These are phyloP conservation scores for Chlamydomonas urium DNA, from an alignment of 139 green algal genomes.

Conservation along the genomic window DNA sequence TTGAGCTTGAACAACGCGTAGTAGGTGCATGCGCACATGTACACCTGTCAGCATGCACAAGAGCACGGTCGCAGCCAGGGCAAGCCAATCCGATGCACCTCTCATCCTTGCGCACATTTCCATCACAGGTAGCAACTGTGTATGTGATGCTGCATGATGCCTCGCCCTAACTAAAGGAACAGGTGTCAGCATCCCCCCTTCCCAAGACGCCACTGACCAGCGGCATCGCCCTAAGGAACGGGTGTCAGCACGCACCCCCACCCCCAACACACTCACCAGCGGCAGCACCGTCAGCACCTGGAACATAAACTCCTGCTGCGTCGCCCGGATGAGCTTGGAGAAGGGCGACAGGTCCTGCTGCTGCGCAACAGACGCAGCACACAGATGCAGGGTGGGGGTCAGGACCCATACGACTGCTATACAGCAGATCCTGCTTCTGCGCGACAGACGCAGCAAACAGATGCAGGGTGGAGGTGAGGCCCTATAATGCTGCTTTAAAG, in stretches of 20 bases:
- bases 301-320: background rate
- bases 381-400: background rate
- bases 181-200: too few species aligned
- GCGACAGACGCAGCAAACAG: background rate
- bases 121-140: too few species aligned
- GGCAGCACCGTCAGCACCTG: slow-evolving; percentile 6
- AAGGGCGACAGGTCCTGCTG: slow-evolving; percentile 16
- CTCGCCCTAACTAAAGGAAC: too few species aligned
- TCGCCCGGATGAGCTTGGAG: background rate
- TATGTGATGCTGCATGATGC: too few species aligned
- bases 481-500: too few species aligned
- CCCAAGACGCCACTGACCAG: too few species aligned
- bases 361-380: background rate
- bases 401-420: too few species aligned
- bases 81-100: slow-evolving; percentile 6
- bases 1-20: slow-evolving; percentile 84
- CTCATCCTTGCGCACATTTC: too few species aligned
- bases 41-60: too few species aligned
- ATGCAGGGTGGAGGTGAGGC: background rate
- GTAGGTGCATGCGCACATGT: slow-evolving; percentile 88
- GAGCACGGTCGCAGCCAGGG: too few species aligned
- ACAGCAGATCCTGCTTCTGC: slow-evolving; percentile 7
- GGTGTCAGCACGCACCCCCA: too few species aligned
- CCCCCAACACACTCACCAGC: slow-evolving; percentile 10
- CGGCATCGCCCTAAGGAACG: too few species aligned